Base-by-base conservation (phyloP, 257 asterid species). In the Capsicum chinense region DNA sequence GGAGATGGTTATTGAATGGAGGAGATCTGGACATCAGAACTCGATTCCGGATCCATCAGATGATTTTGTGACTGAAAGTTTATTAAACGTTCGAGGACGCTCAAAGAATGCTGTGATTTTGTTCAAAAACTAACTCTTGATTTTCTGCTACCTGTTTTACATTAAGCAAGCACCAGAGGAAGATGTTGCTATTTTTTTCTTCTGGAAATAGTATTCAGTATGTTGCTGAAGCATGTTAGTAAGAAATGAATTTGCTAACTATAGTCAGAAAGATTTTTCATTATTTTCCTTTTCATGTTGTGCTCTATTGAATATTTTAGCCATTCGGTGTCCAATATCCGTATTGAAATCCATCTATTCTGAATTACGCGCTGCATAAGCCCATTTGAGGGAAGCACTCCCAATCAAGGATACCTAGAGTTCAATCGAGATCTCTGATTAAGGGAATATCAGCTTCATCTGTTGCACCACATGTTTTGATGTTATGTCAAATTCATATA, bases 1-100 rank as follows among this genome's bases (percentile, higher is more conserved):
- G 81, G 14, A 19, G 62, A 76, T 76, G 81, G 47, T 76, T 26
- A 76, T 76, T 52, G 47, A 76, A 76, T 76, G 81, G 81, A 26
- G 21, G 81, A 26, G 21, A 76, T 50, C 81, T 26, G 81, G 81
- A 76, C 13, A 11, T 33, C 62, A 14, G 21, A 76, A 21, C 62
- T 50, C 1, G 7, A 52, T 52, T 76, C 11, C 21, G 2, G 81
- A 52, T 76, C 47, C 47, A 52, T 76, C 81, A 76, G 81, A 21
- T 52, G 81, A 26, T 21, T 76, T 76, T 13, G 81, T 76, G 81
- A 12, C 26, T 21, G 42, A 52, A 76, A 52, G 48, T 76, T 76
- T 76, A 26, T 7, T 37, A 21, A 76, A 0, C 14, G 81, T 9
- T 26, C 7, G 11, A 21, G 52, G 42, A 76, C 21, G 44, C 81